phyloP scores from a whole-genome alignment of 2,329 filamentous ascomycete genomes.

The Colletotrichum lupini region DNA sequence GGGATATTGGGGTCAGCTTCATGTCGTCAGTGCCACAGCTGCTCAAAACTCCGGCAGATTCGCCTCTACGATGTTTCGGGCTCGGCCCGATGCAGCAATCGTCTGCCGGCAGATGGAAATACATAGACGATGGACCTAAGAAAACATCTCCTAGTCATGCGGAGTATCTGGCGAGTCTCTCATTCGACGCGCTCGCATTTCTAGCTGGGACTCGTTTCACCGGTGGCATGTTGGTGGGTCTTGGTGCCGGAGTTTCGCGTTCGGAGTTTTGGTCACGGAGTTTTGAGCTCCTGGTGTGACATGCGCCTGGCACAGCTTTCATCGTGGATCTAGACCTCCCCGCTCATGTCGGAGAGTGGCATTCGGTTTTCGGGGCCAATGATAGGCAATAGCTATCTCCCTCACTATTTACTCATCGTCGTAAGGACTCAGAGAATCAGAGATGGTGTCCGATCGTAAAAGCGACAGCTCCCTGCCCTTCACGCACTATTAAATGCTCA shows the following conservation, averaged over 20 bases:
- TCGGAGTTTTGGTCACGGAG: not conserved
- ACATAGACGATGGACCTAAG: accelerated
- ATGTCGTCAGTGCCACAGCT: too few species aligned
- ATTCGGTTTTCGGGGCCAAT: too few species aligned
- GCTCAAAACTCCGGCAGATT: too few species aligned
- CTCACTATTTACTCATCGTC: too few species aligned
- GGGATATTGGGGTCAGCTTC: too few species aligned
- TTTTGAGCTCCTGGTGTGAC: not conserved
- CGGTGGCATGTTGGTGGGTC: not conserved
- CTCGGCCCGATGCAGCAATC: not conserved
- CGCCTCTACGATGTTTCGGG: too few species aligned
- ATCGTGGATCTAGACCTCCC: not conserved
- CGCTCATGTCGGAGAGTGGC: not conserved
- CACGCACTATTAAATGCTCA: too few species aligned
- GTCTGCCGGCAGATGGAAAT: not conserved
- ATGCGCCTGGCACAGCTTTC: too few species aligned
- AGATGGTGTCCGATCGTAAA: too few species aligned
- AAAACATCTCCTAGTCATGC: not conserved
- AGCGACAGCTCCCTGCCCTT: too few species aligned
- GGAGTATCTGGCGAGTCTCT: not conserved
- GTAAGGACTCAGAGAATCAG: too few species aligned
- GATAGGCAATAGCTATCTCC: too few species aligned
- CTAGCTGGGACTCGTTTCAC: not conserved
- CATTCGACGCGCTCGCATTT: not conserved
- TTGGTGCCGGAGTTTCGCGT: not conserved